Evolutionary conservation across 1,284 basidiomycete species (phyloP).

Genomic region (Tranzscheliella williamsii): DNA sequence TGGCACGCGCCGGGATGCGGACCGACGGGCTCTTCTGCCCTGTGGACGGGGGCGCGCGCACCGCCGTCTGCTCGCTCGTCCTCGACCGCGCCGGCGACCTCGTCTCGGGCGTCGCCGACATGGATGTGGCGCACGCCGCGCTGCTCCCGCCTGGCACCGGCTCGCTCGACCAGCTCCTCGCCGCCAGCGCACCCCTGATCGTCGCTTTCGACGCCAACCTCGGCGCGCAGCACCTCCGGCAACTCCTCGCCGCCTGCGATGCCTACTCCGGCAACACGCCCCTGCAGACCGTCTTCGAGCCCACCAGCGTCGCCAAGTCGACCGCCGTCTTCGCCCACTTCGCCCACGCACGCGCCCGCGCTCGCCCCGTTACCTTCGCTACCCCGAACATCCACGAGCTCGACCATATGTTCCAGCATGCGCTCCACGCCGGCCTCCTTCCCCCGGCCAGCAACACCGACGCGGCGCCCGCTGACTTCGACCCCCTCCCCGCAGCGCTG

Average conservation of each 20-base stretch:
- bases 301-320: constrained; percentile 27
- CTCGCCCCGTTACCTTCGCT: constrained; percentile 13
- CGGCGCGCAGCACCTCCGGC: constrained; percentile 30
- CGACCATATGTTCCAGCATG: constrained; percentile 8
- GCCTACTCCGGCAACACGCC: constrained; percentile 58
- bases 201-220: constrained; percentile 36
- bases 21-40: constrained; percentile 73
- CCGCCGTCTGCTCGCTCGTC: constrained; percentile 82
- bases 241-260: constrained; percentile 36
- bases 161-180: not conserved
- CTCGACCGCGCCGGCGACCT: constrained; percentile 75
- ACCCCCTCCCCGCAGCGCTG: not conserved
- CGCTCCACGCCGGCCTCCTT: constrained; percentile 5
- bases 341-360: not conserved
- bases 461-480: not conserved
- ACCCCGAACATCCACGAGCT: constrained; percentile 43
- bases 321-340: not conserved
- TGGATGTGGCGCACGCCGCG: constrained; percentile 64
- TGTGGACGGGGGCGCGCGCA: constrained; percentile 61
- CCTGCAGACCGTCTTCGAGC: constrained; percentile 27
- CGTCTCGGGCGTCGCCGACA: constrained; percentile 84
- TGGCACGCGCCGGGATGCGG: constrained; percentile 72
- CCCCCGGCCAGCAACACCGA: not conserved
- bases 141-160: constrained; percentile 2
- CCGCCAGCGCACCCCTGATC: constrained; percentile 2